phyloP scores from a whole-genome alignment of 768 basidiomycete species.

The Boletus huronensis region DNA sequence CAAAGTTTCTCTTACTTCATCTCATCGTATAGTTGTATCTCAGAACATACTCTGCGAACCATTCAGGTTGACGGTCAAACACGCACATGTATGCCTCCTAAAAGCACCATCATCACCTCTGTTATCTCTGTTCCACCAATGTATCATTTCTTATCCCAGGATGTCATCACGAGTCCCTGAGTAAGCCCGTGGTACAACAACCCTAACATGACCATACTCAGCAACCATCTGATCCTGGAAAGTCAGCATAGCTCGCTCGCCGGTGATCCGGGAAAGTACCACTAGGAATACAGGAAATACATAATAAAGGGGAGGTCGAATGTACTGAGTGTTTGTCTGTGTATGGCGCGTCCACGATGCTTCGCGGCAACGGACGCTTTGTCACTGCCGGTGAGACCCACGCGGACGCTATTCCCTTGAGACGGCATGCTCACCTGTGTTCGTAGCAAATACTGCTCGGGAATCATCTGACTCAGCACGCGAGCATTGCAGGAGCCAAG shows the following conservation, averaged over 20 bases:
- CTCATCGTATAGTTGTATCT: neutral
- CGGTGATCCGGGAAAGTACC: neutral
- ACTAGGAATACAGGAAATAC: neutral
- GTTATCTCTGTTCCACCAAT: neutral
- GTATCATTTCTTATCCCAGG: neutral
- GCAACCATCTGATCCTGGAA: neutral
- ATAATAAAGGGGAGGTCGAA: neutral
- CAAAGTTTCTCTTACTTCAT: neutral
- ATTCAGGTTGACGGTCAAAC: neutral
- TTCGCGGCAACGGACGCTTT: constrained; percentile 6
- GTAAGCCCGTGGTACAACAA: neutral
- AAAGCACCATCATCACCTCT: neutral
- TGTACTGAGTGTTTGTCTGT: neutral
- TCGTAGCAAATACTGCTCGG: neutral
- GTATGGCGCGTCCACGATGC: neutral
- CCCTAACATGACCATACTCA: constrained; percentile 1
- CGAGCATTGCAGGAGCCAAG: neutral
- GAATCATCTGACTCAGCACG: neutral
- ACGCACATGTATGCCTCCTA: neutral
- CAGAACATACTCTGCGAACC: neutral
- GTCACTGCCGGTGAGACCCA: too few relatives aligned
- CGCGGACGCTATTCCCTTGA: too few relatives aligned
- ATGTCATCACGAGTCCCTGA: neutral
- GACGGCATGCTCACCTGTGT: neutral
- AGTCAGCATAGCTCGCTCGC: neutral